Base-by-base conservation (phyloP, 768 basidiomycete genomes). In the Punctularia strigosozonata region DNA sequence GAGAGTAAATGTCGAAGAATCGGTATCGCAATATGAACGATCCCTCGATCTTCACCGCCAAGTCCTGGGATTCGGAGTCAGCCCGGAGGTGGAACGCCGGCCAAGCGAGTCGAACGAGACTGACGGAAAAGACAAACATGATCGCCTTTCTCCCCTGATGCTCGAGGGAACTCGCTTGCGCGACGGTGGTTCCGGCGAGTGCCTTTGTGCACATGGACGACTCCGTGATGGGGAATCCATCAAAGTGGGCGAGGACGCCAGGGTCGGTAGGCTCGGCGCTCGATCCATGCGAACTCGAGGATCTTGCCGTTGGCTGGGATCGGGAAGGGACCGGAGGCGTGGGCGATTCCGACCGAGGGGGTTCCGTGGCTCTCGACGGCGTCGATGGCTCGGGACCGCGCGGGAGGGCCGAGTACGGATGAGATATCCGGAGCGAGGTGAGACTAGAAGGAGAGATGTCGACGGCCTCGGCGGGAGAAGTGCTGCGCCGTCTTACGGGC, bases 1-100 rank as follows among this genome's bases (percentile, higher is more conserved):
- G 51, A 0, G 68, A 70, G 50, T 69, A 71, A 25, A 83, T 58
- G 54, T 80, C 76, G 48, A 83, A 79, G 40, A 70, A 65, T 4
- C 80, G 65, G 49, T 81, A 81, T n/a, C 79, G 68, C 20, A 82
- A 60, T 26, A 76, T 65, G 49, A 81, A 84, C 14, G 62, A 65
- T 18, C 80, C 80, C 49, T 82, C 80, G 17, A 64, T 65, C 46
- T 74, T 76, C 4, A 83, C 79, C 0, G 80, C 77, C n/a, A 83
- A 59, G 48, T 83, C 80, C 80, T 83, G 46, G 8, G 15, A n/a
- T n/a, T n/a, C n/a, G n/a, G n/a, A n/a, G n/a, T 30, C 15, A 30
- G 28, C 28, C 10, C 15, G 28, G 28, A 10, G 33, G 12, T 10
- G 12, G 33, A 34, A 34, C 8, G 20, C 10, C 19, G 19, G 18